phyloP scores from a whole-genome alignment of 1,284 basidiomycete species.

The Rhodotorula sp. region DNA sequence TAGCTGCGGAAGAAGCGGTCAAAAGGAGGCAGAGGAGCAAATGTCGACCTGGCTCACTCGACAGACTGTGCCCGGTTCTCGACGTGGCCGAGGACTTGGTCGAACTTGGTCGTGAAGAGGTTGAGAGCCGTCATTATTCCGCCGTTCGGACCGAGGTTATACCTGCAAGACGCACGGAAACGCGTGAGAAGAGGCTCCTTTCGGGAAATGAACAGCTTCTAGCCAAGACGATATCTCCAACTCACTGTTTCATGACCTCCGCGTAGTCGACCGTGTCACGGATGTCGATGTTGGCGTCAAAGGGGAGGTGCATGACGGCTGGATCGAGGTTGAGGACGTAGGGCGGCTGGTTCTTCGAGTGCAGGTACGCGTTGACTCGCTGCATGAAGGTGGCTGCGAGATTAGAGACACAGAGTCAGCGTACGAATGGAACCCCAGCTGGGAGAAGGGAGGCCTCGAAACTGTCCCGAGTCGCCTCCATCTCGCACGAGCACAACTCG shows the following conservation, averaged over 20 bases:
- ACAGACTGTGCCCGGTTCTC: conserved; percentile 85
- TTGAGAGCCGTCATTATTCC: conserved; percentile 97
- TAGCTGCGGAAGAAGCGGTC: conserved; percentile 61
- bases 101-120: conserved; percentile 98
- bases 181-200: neutral
- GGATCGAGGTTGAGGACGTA: conserved; percentile 98
- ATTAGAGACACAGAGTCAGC: neutral
- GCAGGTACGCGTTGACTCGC: conserved; percentile 82
- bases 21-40: neutral
- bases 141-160: conserved; percentile 96
- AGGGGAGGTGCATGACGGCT: conserved; percentile 84
- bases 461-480: too few species aligned
- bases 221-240: conserved; percentile 43
- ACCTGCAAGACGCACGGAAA: conserved; percentile 58
- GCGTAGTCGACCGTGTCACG: conserved; percentile 96
- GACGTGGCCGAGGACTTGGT: conserved; percentile 88
- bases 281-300: conserved; percentile 96
- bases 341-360: conserved; percentile 63
- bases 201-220: neutral
- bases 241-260: conserved; percentile 99
- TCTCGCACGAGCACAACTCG: neutral
- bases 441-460: neutral
- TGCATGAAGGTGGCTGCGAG: conserved; percentile 74
- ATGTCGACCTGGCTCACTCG: conserved; percentile 66
- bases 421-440: neutral